These are phyloP conservation scores for Xylariaceae sp. DNA, from an alignment of 2,329 filamentous ascomycete genomes.

Conservation along the genomic window DNA sequence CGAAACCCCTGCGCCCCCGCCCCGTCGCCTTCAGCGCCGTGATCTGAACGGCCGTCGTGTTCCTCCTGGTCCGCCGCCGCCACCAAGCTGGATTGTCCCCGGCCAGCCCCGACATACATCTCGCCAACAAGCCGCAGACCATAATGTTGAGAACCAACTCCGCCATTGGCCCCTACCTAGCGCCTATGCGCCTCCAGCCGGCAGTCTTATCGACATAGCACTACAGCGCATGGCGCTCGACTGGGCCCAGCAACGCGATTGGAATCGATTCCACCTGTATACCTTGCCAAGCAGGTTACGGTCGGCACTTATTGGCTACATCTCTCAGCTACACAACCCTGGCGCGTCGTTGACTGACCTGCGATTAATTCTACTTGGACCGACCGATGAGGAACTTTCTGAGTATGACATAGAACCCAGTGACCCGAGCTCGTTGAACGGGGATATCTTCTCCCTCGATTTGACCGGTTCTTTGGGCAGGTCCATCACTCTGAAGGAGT, in stretches of 20 bases:
- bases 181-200: slow-evolving; percentile 38
- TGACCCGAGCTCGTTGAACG: slow-evolving; percentile 35
- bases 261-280: slow-evolving; percentile 55
- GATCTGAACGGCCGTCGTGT: slow-evolving; percentile 47
- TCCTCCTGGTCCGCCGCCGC: slow-evolving; percentile 57
- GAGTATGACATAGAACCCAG: slow-evolving; percentile 28
- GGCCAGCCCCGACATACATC: slow-evolving; percentile 30
- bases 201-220: slow-evolving; percentile 49
- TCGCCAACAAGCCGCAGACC: slow-evolving; percentile 4
- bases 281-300: slow-evolving; percentile 52
- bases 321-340: slow-evolving; percentile 41
- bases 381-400: slow-evolving; percentile 26
- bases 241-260: slow-evolving; percentile 53
- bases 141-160: slow-evolving; percentile 13
- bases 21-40: slow-evolving; percentile 43
- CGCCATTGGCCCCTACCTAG: slow-evolving; percentile 42
- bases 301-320: slow-evolving; percentile 47
- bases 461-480: slow-evolving; percentile 49
- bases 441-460: slow-evolving; percentile 50
- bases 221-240: slow-evolving; percentile 48
- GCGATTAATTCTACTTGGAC: slow-evolving; percentile 33
- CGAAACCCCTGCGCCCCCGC: slow-evolving; percentile 50
- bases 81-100: slow-evolving; percentile 51
- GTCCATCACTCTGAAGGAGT: slow-evolving; percentile 49
- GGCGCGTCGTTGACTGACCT: slow-evolving; percentile 51